These are phyloP conservation scores for Colletotrichum camelliae DNA, from an alignment of 2,329 filamentous ascomycete species.

Conservation along the genomic window DNA sequence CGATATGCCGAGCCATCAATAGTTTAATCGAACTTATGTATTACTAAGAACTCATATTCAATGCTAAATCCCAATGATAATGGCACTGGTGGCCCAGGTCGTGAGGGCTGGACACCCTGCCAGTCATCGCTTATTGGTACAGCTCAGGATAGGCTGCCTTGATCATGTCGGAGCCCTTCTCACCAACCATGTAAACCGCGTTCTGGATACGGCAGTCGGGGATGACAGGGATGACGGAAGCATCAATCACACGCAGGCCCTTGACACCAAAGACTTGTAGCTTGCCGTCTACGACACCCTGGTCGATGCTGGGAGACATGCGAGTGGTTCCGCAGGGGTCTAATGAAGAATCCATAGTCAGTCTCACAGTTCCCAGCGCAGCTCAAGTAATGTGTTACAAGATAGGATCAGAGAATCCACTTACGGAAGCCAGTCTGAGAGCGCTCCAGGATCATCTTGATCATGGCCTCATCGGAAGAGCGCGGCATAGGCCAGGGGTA, in stretches of 20 bases:
- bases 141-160: slow-evolving; percentile 18
- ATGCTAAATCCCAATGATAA: fast-evolving
- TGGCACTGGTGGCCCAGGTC: fast-evolving
- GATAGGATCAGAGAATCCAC: not conserved
- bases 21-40: fast-evolving
- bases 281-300: slow-evolving; percentile 57
- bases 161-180: slow-evolving; percentile 44
- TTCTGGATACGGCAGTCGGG: slow-evolving; percentile 65
- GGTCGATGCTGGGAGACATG: slow-evolving; percentile 53
- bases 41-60: not conserved
- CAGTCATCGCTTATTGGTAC: slow-evolving; percentile 27
- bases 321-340: slow-evolving; percentile 62
- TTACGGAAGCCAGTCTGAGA: slow-evolving; percentile 61
- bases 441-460: slow-evolving; percentile 60
- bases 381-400: not conserved
- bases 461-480: slow-evolving; percentile 61
- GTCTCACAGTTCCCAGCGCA: not conserved
- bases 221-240: slow-evolving; percentile 60
- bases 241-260: slow-evolving; percentile 60
- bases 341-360: slow-evolving; percentile 16
- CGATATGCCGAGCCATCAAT: not conserved
- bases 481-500: slow-evolving; percentile 68
- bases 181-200: slow-evolving; percentile 64
- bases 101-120: not conserved
- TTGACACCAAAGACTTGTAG: slow-evolving; percentile 60